Evolutionary conservation across 768 basidiomycete species (phyloP).

Genomic region (Boletus rufocinnamomeus): DNA sequence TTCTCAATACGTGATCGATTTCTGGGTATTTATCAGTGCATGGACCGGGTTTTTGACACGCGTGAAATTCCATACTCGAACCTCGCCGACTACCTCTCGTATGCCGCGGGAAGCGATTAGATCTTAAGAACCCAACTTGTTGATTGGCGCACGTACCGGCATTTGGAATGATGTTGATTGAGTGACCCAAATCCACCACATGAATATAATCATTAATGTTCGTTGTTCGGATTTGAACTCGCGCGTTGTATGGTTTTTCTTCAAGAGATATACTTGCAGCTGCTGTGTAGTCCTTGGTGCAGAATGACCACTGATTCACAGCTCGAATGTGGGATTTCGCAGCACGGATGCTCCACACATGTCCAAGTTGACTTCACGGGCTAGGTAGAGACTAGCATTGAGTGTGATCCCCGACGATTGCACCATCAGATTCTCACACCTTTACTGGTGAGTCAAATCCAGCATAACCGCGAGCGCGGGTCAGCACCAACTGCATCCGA

Average conservation of each 20-base stretch:
- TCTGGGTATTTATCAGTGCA: constrained; percentile 26
- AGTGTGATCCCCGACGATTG: constrained; percentile 64
- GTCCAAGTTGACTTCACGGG: no score
- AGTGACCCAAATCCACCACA: not conserved
- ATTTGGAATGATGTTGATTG: not conserved
- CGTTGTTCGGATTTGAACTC: not conserved
- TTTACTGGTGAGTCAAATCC: constrained; percentile 89
- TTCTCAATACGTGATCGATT: constrained; percentile 20
- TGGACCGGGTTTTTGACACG: constrained; percentile 27
- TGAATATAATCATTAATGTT: not conserved
- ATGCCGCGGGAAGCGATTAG: constrained; percentile 20
- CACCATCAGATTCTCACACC: constrained; percentile 76
- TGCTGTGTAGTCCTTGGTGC: not conserved
- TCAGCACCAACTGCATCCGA: constrained; percentile 34
- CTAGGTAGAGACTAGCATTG: constrained; percentile 16
- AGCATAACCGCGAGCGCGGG: constrained; percentile 62
- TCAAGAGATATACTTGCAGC: not conserved
- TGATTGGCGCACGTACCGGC: not conserved
- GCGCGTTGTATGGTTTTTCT: not conserved
- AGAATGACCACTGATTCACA: not conserved
- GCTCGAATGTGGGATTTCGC: not conserved
- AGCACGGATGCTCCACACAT: not conserved
- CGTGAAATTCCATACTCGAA: constrained; percentile 25
- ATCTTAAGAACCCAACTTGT: constrained; percentile 20
- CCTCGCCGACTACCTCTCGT: constrained; percentile 16